A percentile compares a stretch with the other conserved stretches of the same genome.
Conservation (phyloP, 139 green algal genomes). For the Coelastrella sp. region DNA sequence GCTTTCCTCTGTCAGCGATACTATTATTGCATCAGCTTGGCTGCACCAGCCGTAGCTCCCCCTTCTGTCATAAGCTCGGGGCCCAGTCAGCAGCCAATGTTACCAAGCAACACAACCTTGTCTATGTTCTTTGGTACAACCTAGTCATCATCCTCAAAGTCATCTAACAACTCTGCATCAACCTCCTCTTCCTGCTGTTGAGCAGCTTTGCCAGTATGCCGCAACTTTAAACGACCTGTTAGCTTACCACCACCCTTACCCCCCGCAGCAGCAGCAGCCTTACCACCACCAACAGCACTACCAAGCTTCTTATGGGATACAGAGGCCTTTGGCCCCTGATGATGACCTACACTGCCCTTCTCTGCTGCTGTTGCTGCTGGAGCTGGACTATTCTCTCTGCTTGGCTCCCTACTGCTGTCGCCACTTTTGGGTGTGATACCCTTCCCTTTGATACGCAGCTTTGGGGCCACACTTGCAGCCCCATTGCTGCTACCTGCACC, state of each 20-base stretch:
- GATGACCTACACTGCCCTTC: not conserved
- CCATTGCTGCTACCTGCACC: not conserved
- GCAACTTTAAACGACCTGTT: conserved; percentile 22
- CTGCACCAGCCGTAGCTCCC: too few relatives aligned
- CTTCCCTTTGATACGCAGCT: not conserved
- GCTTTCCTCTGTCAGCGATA: too few relatives aligned
- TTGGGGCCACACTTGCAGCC: not conserved
- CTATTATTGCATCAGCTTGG: too few relatives aligned
- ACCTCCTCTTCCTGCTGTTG: not conserved
- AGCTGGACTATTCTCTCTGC: conserved; percentile 7
- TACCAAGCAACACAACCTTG: too few relatives aligned
- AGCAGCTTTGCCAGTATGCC: not conserved
- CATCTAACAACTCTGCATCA: not conserved
- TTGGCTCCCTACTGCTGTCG: not conserved
- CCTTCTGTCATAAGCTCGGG: too few relatives aligned
- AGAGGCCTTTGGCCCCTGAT: not conserved
- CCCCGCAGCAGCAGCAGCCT: not conserved
- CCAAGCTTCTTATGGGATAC: not conserved
- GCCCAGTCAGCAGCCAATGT: too few relatives aligned
- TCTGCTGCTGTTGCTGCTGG: conserved; percentile 5
- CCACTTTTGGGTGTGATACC: not conserved
- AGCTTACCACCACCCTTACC: not conserved
- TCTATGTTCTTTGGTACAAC: too few relatives aligned
- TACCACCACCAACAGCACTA: not conserved
- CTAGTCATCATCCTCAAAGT: conserved; percentile 1